Percentiles rank a stretch among this genome's conserved stretches.
Conservation (phyloP, 306 rosid genomes). For the Amphicarpaea edgeworthii region DNA sequence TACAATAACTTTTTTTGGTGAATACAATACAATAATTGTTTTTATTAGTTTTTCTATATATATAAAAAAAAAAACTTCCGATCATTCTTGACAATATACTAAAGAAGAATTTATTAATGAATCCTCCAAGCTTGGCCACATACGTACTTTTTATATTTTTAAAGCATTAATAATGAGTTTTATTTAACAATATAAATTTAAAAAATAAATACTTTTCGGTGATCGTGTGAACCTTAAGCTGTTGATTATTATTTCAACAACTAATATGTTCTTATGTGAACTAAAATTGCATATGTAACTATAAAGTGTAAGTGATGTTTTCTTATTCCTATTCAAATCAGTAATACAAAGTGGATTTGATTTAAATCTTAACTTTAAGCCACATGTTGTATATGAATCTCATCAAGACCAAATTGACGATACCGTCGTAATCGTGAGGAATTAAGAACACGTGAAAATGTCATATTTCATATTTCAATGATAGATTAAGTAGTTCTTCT, state of each 20-base stretch:
- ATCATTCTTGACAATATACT: too few species aligned
- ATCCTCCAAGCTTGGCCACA: neutral
- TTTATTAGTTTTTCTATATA: too few species aligned
- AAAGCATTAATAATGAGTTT: neutral
- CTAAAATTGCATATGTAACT: neutral
- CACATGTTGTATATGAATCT: conserved; percentile 8
- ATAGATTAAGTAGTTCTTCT: neutral
- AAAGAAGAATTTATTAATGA: neutral
- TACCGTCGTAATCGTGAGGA: neutral
- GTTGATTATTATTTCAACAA: neutral
- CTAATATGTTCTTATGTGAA: neutral
- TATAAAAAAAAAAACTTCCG: too few species aligned
- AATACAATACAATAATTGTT: too few species aligned
- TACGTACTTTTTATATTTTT: neutral
- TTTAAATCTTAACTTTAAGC: neutral
- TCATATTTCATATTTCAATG: neutral
- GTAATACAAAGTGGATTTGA: neutral
- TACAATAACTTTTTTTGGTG: too few species aligned
- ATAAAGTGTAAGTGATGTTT: conserved; percentile 21
- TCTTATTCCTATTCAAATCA: neutral
- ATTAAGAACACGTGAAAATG: conserved; percentile 7
- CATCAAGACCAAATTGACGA: neutral
- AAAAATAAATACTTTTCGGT: neutral
- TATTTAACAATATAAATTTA: neutral
- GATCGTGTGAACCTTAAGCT: neutral